Evolutionary conservation across 2,329 filamentous ascomycete species (phyloP).

Genomic region (Leptographium wingfieldii): DNA sequence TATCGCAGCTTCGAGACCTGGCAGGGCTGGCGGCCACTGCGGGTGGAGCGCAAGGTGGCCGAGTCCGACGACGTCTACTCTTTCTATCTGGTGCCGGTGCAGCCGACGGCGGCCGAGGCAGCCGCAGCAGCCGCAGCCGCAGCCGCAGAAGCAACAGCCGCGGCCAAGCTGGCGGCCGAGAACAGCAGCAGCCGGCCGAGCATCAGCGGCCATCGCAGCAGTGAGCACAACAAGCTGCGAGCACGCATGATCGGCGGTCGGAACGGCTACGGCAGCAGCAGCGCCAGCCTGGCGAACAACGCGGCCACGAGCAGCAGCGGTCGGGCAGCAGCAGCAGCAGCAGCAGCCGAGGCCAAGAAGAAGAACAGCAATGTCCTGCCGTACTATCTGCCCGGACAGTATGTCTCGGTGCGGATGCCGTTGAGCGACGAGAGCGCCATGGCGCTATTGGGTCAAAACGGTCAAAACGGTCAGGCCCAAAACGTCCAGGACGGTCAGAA

Average conservation of each 20-base stretch:
- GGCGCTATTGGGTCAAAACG: too few relatives aligned
- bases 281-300: conserved; percentile 1
- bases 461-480: background rate
- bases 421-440: conserved; percentile 19
- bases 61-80: conserved; percentile 59
- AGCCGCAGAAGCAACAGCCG: background rate
- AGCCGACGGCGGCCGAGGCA: background rate
- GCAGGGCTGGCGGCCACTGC: conserved; percentile 56
- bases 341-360: background rate
- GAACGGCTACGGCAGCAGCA: conserved; percentile 2
- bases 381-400: conserved; percentile 56
- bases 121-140: background rate
- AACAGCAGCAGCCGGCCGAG: background rate
- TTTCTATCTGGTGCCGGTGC: conserved; percentile 52
- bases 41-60: conserved; percentile 48
- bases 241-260: background rate
- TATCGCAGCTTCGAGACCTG: conserved; percentile 50
- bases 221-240: background rate
- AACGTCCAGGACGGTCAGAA: too few relatives aligned
- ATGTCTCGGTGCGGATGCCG: conserved; percentile 49
- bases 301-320: background rate
- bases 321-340: background rate
- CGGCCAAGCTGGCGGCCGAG: background rate
- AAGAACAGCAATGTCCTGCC: conserved; percentile 34
- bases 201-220: background rate